A percentile compares a stretch with the other conserved stretches of the same genome.
Evolutionary conservation across 129 eudicot species (phyloP).

Genomic region (Tagetes patula): DNA sequence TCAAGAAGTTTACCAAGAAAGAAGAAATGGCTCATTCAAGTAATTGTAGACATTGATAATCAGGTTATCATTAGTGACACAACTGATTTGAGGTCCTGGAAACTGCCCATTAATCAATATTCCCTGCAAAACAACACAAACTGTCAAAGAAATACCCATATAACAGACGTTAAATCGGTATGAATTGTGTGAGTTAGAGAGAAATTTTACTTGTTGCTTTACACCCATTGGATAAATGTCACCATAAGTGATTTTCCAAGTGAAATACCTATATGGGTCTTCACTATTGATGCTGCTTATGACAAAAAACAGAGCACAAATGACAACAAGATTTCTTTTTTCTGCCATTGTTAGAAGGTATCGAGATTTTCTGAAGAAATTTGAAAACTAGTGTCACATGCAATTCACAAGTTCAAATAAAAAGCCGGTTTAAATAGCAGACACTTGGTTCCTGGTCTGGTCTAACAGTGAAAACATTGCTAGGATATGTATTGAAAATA

Average conservation of each 20-base stretch:
- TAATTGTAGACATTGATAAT: conserved; percentile 85
- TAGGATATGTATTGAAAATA: too few species aligned
- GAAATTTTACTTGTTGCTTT: conserved; percentile 64
- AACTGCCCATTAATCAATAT: conserved; percentile 97
- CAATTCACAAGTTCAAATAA: too few species aligned
- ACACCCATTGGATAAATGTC: conserved; percentile 83
- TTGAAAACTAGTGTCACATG: too few species aligned
- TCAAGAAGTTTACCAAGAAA: conserved; percentile 59
- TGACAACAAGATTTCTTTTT: conserved; percentile 31
- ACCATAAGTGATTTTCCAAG: conserved; percentile 92
- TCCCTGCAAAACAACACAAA: conserved; percentile 49
- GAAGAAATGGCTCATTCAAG: conserved; percentile 80
- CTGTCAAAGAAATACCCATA: too few species aligned
- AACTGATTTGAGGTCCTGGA: conserved; percentile 92
- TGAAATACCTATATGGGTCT: conserved; percentile 82
- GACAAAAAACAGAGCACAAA: conserved; percentile 24
- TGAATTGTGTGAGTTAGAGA: not conserved
- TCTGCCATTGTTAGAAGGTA: conserved; percentile 31
- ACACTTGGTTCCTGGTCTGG: too few species aligned
- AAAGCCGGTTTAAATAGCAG: too few species aligned
- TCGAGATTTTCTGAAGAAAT: too few species aligned
- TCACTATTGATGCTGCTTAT: conserved; percentile 57
- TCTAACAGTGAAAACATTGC: too few species aligned
- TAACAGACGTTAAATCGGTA: too few species aligned
- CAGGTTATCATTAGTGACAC: conserved; percentile 95